Evolutionary conservation across 139 green algal genomes (phyloP).

Genomic region (Chlorella sorokiniana): DNA sequence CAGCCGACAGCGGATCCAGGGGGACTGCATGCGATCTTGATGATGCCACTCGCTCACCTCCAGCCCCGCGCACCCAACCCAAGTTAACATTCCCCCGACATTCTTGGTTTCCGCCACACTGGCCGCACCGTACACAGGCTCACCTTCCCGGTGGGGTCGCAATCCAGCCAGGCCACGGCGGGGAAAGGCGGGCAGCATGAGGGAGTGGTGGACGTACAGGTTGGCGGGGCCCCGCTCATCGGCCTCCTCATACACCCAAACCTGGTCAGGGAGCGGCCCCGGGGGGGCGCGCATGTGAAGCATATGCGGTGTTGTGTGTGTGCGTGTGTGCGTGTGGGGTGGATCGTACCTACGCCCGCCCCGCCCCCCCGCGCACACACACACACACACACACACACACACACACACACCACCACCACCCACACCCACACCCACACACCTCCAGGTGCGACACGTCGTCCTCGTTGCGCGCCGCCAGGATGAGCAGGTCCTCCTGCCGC

Average conservation of each 20-base stretch:
- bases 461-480: constrained; percentile 90
- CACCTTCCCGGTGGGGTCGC: constrained; percentile 46
- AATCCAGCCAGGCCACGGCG: constrained; percentile 89
- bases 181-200: constrained; percentile 94
- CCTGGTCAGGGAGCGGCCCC: constrained; percentile 39
- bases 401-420: not conserved
- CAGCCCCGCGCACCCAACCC: too few relatives aligned
- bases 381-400: too few relatives aligned
- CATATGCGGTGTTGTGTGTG: not conserved
- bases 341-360: not conserved
- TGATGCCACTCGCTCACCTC: too few relatives aligned
- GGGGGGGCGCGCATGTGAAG: not conserved
- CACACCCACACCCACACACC: constrained; percentile 41
- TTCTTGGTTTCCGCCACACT: too few relatives aligned
- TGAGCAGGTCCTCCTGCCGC: constrained; percentile 80
- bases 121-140: too few relatives aligned
- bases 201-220: constrained; percentile 96
- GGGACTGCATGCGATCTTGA: too few relatives aligned
- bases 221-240: constrained; percentile 69
- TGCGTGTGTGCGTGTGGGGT: not conserved
- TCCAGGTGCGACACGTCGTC: constrained; percentile 94
- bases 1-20: too few relatives aligned
- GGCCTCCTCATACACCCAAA: constrained; percentile 95
- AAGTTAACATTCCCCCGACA: too few relatives aligned
- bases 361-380: not conserved